Evolutionary conservation across 164 flowering plant genomes (phyloP), one percentile per base, ranked within the genome.

Genomic region (Amborella trichopoda): DNA sequence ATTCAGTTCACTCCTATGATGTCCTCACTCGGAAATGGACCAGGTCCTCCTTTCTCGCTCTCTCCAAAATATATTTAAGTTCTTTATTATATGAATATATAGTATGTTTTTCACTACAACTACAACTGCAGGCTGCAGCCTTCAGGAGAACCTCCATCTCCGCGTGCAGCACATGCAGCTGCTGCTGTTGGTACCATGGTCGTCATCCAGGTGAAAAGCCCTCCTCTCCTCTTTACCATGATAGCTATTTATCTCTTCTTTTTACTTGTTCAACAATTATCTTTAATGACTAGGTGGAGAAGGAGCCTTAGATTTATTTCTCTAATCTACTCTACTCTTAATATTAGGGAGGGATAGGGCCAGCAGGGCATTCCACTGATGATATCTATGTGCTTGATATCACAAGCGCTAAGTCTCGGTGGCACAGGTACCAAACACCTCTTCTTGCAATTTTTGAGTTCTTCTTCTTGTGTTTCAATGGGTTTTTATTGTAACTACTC

Each of bases 311-410:
- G n/a, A n/a, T n/a, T n/a, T n/a, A n/a, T n/a, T n/a, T n/a, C n/a
- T n/a, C n/a, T n/a, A n/a, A n/a, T n/a, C n/a, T n/a, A n/a, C n/a
- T n/a, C n/a, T n/a, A n/a, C n/a, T n/a, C n/a, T n/a, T n/a, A n/a
- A n/a, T 65, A 16, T 17, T 71, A 93, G 99, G 99, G 99, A 43
- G 99, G 99, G 23, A 88, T 93, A 48, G 99, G 99, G 68, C 96
- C 99, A 26, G 91, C 99, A 44, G 99, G 99, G 62, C 99, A 88
- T 68, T 93, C 99, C 6, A 93, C 96, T 0, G 99, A 93, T 63
- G 99, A 93, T 62, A 73, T 93, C 14, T 88, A 70, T 36, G 99
- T 93, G 60, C 88, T 93, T 14, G 99, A 93, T 61, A 43, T 93
- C 72, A 79, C 91, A 6, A 82, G 83, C 61, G 96, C 83, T 46